Base-by-base conservation (phyloP, 176 grass and related monocot species). In the Juncus inflexus region DNA sequence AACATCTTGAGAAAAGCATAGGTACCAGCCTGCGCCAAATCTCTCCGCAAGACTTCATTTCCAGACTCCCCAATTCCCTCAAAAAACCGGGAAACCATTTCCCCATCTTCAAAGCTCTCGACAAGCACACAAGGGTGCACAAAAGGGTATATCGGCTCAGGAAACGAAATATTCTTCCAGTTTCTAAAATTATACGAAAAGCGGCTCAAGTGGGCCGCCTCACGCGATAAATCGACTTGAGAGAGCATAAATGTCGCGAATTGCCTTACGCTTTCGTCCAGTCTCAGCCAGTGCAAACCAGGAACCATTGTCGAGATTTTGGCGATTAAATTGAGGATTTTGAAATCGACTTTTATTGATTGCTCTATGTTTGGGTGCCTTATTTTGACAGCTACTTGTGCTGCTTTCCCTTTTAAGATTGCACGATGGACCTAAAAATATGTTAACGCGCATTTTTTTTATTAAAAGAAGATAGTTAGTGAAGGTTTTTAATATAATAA, bases 1-100 rank as follows among this genome's bases (percentile, higher is more conserved):
- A 97, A 84, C 92, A 97, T 97, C 82, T 97, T 91, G 52, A 97
- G 76, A 56, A 97, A 84, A 60, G 92, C 87, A 77, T 97, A 82
- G 73, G 92, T 97, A 41, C 92, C 92, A 66, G 91, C 81, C 50
- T 89, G 66, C 1, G 92, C 92, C 58, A 97, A 79, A 62, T 91
- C 92, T 71, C 58, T 91, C 67, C 76, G 84, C 69, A 86, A 83
- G 28, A 66, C 63, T 77, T 67, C 36, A 87, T 86, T 85, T 65
- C 92, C 84, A 37, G 49, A n/a, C 52, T 12, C 8, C 69, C 85
- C 75, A 35, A 86, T 69, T 60, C 74, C 84, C 60, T 86, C 77
- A 60, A 97, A 75, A 86, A 85, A 89, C 73, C 12, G 77, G 63
- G 92, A 83, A 86, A 97, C 92, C 77, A 81, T 97, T 66, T 91